Conservation (phyloP, 352 stramenopile species). For the Ophiocytium majus region DNA sequence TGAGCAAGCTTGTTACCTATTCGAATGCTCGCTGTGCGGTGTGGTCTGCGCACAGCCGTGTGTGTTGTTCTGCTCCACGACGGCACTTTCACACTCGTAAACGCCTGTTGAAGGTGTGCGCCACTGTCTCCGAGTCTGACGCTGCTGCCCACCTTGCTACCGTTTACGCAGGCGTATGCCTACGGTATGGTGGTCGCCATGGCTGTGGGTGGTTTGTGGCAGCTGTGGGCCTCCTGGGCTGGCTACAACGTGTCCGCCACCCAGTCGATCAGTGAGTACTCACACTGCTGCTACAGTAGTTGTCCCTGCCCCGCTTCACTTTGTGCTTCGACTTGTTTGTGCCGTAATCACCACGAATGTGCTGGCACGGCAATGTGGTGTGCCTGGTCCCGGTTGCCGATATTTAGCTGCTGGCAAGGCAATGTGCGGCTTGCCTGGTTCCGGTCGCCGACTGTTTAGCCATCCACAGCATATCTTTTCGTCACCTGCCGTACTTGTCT, state of each 20-base stretch:
- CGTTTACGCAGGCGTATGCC: neutral
- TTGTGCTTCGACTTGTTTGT: constrained; percentile 9
- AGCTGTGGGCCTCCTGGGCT: constrained; percentile 10
- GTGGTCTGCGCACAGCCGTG: neutral
- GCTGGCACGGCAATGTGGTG: too few species aligned
- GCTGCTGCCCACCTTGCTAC: neutral
- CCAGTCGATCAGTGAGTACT: constrained; percentile 14
- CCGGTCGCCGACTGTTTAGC: too few species aligned
- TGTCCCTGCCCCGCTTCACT: neutral
- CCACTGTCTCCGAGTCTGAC: neutral
- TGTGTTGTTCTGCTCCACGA: neutral
- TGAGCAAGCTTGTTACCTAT: constrained; percentile 11
- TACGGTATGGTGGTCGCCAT: constrained; percentile 12
- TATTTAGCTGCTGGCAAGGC: neutral
- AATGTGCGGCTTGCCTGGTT: too few species aligned
- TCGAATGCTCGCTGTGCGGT: neutral
- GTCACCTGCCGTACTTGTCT: neutral
- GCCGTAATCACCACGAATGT: too few species aligned
- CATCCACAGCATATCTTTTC: too few species aligned
- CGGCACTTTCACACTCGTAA: too few species aligned
- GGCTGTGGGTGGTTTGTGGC: neutral
- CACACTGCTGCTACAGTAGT: neutral
- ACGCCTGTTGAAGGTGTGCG: too few species aligned
- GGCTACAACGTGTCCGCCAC: constrained; percentile 22
- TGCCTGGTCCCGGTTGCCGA: too few species aligned